Conservation (phyloP, 2,329 filamentous ascomycete species). For the Cladobotryum mycophilum region DNA sequence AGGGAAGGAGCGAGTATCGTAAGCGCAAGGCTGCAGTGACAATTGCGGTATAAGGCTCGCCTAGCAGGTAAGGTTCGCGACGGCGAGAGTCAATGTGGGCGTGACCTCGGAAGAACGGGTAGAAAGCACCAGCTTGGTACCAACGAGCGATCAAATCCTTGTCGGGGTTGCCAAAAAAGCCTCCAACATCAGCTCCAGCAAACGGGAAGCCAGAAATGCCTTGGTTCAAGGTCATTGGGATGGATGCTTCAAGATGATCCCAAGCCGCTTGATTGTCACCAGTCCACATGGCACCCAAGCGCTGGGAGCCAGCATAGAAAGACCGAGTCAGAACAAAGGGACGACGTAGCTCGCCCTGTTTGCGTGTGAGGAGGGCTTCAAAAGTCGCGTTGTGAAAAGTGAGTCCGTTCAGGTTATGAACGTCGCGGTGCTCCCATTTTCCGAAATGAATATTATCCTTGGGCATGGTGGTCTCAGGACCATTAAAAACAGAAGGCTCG, state of each 20-base stretch:
- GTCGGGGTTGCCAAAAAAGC: conserved; percentile 95
- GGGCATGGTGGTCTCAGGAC: conserved; percentile 96
- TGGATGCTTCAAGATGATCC: conserved; percentile 80
- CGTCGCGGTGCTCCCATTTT: conserved; percentile 92
- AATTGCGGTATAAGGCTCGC: conserved; percentile 78
- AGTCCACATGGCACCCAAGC: conserved; percentile 95
- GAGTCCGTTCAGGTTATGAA: conserved; percentile 93
- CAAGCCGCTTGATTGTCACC: conserved; percentile 94
- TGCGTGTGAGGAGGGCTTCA: conserved; percentile 74
- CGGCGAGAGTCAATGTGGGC: conserved; percentile 95
- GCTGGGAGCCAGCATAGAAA: conserved; percentile 87
- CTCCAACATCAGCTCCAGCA: conserved; percentile 89
- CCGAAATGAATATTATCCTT: conserved; percentile 93
- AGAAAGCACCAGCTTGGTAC: conserved; percentile 96
- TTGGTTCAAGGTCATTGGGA: conserved; percentile 91
- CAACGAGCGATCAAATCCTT: conserved; percentile 87
- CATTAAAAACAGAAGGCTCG: conserved; percentile 97
- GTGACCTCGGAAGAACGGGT: conserved; percentile 96
- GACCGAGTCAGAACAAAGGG: conserved; percentile 91
- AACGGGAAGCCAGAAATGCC: conserved; percentile 93
- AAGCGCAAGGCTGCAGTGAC: conserved; percentile 83
- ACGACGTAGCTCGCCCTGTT: conserved; percentile 76
- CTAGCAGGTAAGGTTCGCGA: conserved; percentile 83
- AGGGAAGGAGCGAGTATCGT: conserved; percentile 80
- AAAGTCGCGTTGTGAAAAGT: conserved; percentile 94